Conservation (phyloP, 148 eudicot species). For the Selenicereus undatus region DNA sequence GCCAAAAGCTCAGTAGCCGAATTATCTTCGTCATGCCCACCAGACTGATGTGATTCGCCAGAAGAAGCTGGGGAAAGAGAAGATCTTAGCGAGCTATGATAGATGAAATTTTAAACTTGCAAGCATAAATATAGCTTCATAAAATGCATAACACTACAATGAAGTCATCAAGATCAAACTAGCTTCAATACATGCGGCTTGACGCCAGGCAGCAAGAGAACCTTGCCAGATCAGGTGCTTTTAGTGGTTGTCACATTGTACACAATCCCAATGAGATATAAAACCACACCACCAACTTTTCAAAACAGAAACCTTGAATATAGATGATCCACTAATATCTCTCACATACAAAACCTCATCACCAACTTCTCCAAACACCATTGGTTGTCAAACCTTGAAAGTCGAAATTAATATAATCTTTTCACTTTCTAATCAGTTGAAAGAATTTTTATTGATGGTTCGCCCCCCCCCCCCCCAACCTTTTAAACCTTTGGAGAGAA, state of each 20-base stretch:
- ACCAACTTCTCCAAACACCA: background rate
- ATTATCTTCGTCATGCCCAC: slow-evolving; percentile 6
- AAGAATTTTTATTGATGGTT: no score
- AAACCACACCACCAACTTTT: no score
- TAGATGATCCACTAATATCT: background rate
- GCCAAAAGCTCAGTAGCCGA: slow-evolving; percentile 38
- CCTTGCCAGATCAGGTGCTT: background rate
- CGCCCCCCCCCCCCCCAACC: no score
- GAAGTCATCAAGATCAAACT: background rate
- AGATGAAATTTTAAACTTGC: background rate
- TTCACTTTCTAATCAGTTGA: background rate
- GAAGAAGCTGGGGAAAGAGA: background rate
- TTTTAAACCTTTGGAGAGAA: no score
- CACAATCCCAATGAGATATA: background rate
- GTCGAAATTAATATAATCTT: background rate
- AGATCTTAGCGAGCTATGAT: background rate
- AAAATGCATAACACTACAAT: background rate
- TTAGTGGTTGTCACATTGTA: background rate
- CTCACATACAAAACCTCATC: background rate
- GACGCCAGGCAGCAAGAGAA: no score
- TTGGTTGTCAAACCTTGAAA: no score
- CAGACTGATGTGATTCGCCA: background rate
- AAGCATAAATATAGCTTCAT: background rate
- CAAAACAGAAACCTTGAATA: background rate
- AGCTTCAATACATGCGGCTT: background rate